These are phyloP conservation scores for Venturiaceae sp. DNA, from an alignment of 2,329 filamentous ascomycete species.

Conservation along the genomic window DNA sequence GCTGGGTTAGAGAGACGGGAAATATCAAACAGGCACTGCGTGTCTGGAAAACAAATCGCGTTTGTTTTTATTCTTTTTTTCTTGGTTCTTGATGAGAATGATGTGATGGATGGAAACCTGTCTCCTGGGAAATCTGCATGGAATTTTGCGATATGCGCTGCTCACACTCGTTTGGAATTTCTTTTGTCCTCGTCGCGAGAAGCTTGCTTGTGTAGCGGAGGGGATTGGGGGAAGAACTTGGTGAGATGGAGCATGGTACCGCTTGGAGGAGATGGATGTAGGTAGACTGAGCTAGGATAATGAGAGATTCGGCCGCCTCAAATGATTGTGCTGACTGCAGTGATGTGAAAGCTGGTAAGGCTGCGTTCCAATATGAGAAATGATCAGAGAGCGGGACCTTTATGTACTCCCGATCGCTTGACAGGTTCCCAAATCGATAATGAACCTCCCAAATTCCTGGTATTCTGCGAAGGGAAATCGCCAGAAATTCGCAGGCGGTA, in stretches of 20 bases:
- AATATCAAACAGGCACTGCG: background rate
- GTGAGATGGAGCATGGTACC: slow-evolving; percentile 1
- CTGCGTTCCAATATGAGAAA: no score
- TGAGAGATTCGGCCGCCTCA: slow-evolving; percentile 9
- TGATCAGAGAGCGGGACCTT: no score
- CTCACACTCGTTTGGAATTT: slow-evolving; percentile 2
- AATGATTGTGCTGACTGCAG: background rate
- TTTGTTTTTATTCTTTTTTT: background rate
- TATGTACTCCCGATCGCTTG: no score
- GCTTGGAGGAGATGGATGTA: slow-evolving; percentile 4
- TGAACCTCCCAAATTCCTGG: no score
- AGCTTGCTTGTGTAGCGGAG: slow-evolving; percentile 4
- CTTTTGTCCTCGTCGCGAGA: slow-evolving; percentile 6
- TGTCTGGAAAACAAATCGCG: slow-evolving; percentile 1
- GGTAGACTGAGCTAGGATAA: slow-evolving; percentile 1
- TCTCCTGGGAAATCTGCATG: slow-evolving; percentile 1
- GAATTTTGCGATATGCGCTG: slow-evolving; percentile 3
- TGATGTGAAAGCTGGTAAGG: background rate
- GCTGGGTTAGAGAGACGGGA: background rate
- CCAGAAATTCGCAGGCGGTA: no score
- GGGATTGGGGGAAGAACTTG: background rate
- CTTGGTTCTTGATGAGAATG: background rate
- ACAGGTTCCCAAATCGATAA: no score
- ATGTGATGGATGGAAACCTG: background rate
- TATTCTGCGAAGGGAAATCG: no score